These are phyloP conservation scores for Nannochloris sp. DNA, from an alignment of 139 green algal genomes.

Conservation along the genomic window DNA sequence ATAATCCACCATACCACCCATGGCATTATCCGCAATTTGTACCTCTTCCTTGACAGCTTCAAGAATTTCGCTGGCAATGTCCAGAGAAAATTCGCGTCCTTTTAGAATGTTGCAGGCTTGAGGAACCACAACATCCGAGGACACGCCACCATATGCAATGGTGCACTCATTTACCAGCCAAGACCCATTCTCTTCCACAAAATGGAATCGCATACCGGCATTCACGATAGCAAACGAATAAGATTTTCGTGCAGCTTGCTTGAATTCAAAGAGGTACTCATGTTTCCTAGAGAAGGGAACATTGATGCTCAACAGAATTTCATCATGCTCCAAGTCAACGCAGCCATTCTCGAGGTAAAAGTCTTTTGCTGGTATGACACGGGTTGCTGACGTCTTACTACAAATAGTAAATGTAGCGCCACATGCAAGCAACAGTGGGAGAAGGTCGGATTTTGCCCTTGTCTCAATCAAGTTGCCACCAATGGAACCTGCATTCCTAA, in stretches of 20 bases:
- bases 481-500: too few relatives aligned
- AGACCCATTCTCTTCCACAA: neutral
- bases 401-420: too few relatives aligned
- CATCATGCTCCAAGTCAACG: slow-evolving; percentile 63
- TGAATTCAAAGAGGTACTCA: slow-evolving; percentile 92
- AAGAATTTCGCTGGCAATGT: slow-evolving; percentile 62
- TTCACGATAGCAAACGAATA: slow-evolving; percentile 99
- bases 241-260: slow-evolving; percentile 84
- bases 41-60: slow-evolving; percentile 59
- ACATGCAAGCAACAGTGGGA: too few relatives aligned
- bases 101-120: slow-evolving; percentile 59
- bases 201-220: slow-evolving; percentile 64
- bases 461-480: too few relatives aligned
- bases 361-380: slow-evolving; percentile 5
- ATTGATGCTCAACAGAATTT: slow-evolving; percentile 68
- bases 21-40: slow-evolving; percentile 51
- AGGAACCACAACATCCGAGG: slow-evolving; percentile 37
- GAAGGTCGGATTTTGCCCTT: too few relatives aligned
- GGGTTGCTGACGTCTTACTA: too few relatives aligned
- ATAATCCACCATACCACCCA: slow-evolving; percentile 85
- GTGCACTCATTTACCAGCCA: too few relatives aligned
- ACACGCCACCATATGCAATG: too few relatives aligned
- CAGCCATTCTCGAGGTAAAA: slow-evolving; percentile 92
- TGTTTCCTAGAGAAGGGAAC: slow-evolving; percentile 58
- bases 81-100: slow-evolving; percentile 63